Percentiles rank a stretch among this genome's conserved stretches.
phyloP scores from a whole-genome alignment of 1,284 basidiomycete species.

The Ganoderma meredithae region DNA sequence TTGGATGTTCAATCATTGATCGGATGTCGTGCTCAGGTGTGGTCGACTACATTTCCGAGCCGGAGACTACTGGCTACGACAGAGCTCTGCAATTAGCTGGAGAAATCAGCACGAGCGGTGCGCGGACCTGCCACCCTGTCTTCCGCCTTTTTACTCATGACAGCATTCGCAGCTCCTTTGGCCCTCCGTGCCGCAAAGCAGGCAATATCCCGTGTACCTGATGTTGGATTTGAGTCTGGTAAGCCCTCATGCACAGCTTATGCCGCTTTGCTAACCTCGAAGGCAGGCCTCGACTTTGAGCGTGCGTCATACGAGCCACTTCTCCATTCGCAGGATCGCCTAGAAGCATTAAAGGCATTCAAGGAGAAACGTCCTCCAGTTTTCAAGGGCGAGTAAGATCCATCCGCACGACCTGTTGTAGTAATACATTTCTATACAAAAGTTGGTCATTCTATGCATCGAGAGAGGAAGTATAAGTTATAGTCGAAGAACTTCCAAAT shows the following conservation, averaged over 20 bases:
- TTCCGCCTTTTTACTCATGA: neutral
- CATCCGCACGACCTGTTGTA: constrained; percentile 14
- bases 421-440: constrained; percentile 24
- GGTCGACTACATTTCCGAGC: constrained; percentile 78
- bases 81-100: constrained; percentile 70
- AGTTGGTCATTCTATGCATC: neutral
- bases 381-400: constrained; percentile 81
- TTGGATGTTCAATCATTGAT: neutral
- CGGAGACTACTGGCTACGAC: constrained; percentile 67
- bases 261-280: neutral
- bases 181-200: constrained; percentile 90
- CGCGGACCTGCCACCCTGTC: constrained; percentile 27
- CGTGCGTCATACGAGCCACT: constrained; percentile 86
- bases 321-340: constrained; percentile 80
- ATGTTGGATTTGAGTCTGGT: constrained; percentile 82
- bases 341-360: constrained; percentile 90
- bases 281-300: constrained; percentile 86
- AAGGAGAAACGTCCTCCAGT: constrained; percentile 86
- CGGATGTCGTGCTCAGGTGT: constrained; percentile 57
- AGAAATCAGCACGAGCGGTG: constrained; percentile 77
- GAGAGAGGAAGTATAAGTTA: constrained; percentile 26
- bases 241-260: constrained; percentile 19
- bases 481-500: neutral
- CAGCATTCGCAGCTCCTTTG: constrained; percentile 71
- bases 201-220: constrained; percentile 83